Percentiles rank a stretch among this genome's conserved stretches.
These are phyloP conservation scores for Brassica cretica DNA, from an alignment of 345 rosid species.

Conservation along the genomic window DNA sequence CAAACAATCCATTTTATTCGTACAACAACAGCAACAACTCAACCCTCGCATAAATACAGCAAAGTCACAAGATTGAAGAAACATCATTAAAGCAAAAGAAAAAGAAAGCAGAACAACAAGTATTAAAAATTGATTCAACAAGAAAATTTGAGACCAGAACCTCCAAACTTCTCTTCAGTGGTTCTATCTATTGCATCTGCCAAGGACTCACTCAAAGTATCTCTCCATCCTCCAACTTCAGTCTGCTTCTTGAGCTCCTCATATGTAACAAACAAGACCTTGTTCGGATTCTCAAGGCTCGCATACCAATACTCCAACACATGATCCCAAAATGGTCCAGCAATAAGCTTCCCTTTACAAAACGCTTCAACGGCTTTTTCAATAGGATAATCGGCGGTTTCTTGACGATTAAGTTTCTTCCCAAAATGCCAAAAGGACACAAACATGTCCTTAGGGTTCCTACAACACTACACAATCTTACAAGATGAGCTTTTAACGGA, in stretches of 20 bases:
- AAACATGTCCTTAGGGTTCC: constrained; percentile 61
- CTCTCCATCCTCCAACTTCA: constrained; percentile 36
- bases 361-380: constrained; percentile 50
- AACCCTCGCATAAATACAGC: not conserved
- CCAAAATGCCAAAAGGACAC: constrained; percentile 62
- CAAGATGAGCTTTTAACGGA: constrained; percentile 43
- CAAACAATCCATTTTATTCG: not conserved
- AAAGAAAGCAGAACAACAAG: not conserved
- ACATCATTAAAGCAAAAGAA: not conserved
- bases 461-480: constrained; percentile 55
- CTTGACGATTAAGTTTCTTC: constrained; percentile 39
- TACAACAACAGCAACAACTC: not conserved
- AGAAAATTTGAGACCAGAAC: not conserved
- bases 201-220: constrained; percentile 33
- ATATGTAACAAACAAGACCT: constrained; percentile 40
- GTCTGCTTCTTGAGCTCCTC: constrained; percentile 36
- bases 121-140: not conserved
- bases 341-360: constrained; percentile 44
- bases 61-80: not conserved
- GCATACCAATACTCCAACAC: constrained; percentile 37
- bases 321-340: constrained; percentile 45
- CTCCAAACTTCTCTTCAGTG: constrained; percentile 13
- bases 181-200: constrained; percentile 15
- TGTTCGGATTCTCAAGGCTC: constrained; percentile 28
- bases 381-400: constrained; percentile 32